Evolutionary conservation across 2,329 filamentous ascomycete species (phyloP).

Genomic region (Fusarium sp.): DNA sequence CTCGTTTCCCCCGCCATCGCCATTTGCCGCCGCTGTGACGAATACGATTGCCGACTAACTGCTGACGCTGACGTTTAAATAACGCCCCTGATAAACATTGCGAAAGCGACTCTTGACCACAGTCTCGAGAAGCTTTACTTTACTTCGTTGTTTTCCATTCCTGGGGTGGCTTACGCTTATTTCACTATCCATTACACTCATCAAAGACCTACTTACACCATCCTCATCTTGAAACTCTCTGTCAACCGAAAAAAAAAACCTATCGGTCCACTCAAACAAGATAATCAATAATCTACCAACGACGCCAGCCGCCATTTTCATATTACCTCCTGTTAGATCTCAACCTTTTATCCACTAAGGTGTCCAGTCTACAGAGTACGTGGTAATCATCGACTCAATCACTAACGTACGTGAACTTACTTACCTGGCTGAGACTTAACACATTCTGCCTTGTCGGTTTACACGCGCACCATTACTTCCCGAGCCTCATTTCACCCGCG

Average conservation of each 20-base stretch:
- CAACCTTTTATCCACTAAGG: background rate
- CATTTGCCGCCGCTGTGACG: conserved; percentile 33
- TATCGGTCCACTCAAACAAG: background rate
- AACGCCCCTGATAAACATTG: conserved; percentile 13
- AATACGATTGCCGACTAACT: conserved; percentile 35
- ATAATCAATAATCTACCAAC: background rate
- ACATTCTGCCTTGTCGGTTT: conserved; percentile 17
- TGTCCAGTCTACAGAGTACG: background rate
- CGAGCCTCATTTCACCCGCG: conserved; percentile 12
- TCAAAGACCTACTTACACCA: conserved; percentile 7
- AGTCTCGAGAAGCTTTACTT: background rate
- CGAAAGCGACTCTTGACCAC: conserved; percentile 6
- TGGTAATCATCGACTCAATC: background rate
- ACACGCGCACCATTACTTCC: conserved; percentile 12
- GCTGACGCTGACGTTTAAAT: background rate
- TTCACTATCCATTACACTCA: background rate
- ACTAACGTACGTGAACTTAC: background rate
- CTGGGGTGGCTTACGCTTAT: background rate
- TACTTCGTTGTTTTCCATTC: background rate
- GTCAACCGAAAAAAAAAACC: background rate
- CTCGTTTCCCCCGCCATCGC: conserved; percentile 40
- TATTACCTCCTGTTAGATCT: background rate
- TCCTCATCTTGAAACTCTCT: background rate
- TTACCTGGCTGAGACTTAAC: conserved; percentile 6
- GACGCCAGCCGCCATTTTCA: background rate